A percentile compares a stretch with the other conserved stretches of the same genome.
Conservation (phyloP, 2,329 filamentous ascomycete species). For the Hymenoscyphus fructigenus region DNA sequence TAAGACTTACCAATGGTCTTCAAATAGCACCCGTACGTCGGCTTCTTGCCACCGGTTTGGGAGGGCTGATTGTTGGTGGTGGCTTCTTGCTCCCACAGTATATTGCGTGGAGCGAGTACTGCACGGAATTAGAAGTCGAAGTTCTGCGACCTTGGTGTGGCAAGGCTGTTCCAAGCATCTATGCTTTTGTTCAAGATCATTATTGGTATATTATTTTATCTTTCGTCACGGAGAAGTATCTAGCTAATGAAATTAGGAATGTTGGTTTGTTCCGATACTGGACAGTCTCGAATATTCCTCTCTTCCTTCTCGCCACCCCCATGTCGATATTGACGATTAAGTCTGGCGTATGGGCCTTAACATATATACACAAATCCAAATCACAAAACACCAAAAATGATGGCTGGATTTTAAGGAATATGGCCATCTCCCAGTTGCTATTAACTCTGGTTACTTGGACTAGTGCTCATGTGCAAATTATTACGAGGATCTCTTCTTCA, state of each 20-base stretch:
- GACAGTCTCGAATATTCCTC: conserved; percentile 79
- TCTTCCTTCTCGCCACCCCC: conserved; percentile 82
- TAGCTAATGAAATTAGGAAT: conserved; percentile 57
- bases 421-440: conserved; percentile 72
- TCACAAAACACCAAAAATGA: too few relatives aligned
- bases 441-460: conserved; percentile 71
- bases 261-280: conserved; percentile 88
- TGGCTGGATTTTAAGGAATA: conserved; percentile 33
- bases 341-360: conserved; percentile 54
- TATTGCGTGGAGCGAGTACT: conserved; percentile 73
- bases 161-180: conserved; percentile 77
- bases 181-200: conserved; percentile 80
- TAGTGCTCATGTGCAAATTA: conserved; percentile 90
- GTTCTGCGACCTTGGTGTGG: conserved; percentile 70
- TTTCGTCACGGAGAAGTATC: not conserved
- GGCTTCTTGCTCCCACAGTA: conserved; percentile 73
- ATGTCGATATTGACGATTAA: conserved; percentile 66
- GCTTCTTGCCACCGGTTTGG: conserved; percentile 58
- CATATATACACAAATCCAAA: conserved; percentile 19
- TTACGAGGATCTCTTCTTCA: conserved; percentile 82
- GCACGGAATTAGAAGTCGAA: conserved; percentile 41
- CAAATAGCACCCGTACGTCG: conserved; percentile 47
- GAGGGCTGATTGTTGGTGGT: conserved; percentile 65
- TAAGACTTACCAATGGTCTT: conserved; percentile 44
- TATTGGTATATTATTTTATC: conserved; percentile 70